Conservation (phyloP, 768 basidiomycete genomes). For the Mrakia gelida region DNA sequence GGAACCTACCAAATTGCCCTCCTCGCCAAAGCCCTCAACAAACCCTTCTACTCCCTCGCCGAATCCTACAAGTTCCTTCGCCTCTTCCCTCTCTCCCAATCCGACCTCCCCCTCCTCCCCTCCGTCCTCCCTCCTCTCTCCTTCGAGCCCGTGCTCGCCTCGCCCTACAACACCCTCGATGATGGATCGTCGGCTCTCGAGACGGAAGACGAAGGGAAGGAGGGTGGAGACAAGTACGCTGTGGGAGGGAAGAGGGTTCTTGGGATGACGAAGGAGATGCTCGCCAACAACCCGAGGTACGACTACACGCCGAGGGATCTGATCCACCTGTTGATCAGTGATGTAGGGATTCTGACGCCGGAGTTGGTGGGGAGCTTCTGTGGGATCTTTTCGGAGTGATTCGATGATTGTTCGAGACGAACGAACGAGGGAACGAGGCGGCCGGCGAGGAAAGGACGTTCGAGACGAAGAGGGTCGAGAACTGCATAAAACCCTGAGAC, state of each 20-base stretch:
- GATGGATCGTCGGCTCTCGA: neutral
- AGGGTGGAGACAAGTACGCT: neutral
- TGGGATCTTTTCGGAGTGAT: constrained; percentile 22
- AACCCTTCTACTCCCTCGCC: constrained; percentile 92
- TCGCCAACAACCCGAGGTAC: constrained; percentile 76
- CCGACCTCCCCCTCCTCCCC: constrained; percentile 43
- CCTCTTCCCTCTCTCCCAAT: constrained; percentile 63
- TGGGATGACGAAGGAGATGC: constrained; percentile 76
- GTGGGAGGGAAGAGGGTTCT: constrained; percentile 10
- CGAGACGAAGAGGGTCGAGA: neutral
- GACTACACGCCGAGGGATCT: constrained; percentile 94
- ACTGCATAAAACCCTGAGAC: neutral
- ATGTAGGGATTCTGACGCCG: constrained; percentile 70
- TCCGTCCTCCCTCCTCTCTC: constrained; percentile 29
- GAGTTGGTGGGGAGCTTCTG: constrained; percentile 23
- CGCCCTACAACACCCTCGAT: constrained; percentile 21
- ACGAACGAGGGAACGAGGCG: neutral
- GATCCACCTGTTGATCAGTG: constrained; percentile 89
- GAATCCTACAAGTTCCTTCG: constrained; percentile 90
- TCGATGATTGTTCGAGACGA: too few species aligned
- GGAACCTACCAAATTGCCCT: constrained; percentile 96
- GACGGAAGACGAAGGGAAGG: neutral
- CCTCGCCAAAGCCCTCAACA: constrained; percentile 87
- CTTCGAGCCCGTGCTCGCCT: constrained; percentile 32
- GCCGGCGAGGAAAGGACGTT: neutral